These are phyloP conservation scores for Calonectria honghensis DNA, from an alignment of 2,329 filamentous ascomycete genomes.

Conservation along the genomic window DNA sequence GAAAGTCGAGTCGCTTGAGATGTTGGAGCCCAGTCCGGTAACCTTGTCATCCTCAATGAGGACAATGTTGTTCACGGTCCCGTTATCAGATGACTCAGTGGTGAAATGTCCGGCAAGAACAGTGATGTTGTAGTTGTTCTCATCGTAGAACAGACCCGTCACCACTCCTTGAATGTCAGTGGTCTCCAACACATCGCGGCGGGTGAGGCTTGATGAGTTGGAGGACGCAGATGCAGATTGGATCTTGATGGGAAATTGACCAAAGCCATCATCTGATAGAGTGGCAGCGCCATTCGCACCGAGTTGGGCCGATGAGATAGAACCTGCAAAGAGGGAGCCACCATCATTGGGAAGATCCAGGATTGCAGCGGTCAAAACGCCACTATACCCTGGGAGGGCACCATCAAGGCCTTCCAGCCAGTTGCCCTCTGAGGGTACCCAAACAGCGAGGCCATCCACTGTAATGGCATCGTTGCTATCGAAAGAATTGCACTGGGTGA, in stretches of 20 bases:
- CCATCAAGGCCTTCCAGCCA: constrained; percentile 89
- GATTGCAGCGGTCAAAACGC: constrained; percentile 81
- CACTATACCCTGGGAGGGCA: constrained; percentile 79
- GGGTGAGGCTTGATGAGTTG: constrained; percentile 62
- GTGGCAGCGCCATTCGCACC: constrained; percentile 83
- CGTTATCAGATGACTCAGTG: constrained; percentile 80
- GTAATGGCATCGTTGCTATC: constrained; percentile 75
- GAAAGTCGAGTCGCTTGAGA: constrained; percentile 85
- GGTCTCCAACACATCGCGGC: constrained; percentile 67
- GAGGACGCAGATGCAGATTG: constrained; percentile 56
- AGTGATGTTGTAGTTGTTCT: constrained; percentile 84
- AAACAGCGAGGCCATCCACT: constrained; percentile 88
- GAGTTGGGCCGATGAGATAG: constrained; percentile 84
- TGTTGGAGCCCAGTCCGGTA: constrained; percentile 79
- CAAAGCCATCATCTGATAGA: constrained; percentile 73
- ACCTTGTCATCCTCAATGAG: constrained; percentile 88
- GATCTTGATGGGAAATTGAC: constrained; percentile 75
- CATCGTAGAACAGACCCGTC: constrained; percentile 85
- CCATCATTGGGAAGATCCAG: constrained; percentile 78
- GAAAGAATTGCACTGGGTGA: constrained; percentile 83
- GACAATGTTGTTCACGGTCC: constrained; percentile 84
- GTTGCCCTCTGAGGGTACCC: constrained; percentile 89
- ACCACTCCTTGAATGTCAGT: constrained; percentile 79
- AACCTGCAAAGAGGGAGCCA: constrained; percentile 87
- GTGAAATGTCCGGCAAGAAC: constrained; percentile 92